Conservation (phyloP, 2,329 filamentous ascomycete species). For the Lachnellula cervina region DNA sequence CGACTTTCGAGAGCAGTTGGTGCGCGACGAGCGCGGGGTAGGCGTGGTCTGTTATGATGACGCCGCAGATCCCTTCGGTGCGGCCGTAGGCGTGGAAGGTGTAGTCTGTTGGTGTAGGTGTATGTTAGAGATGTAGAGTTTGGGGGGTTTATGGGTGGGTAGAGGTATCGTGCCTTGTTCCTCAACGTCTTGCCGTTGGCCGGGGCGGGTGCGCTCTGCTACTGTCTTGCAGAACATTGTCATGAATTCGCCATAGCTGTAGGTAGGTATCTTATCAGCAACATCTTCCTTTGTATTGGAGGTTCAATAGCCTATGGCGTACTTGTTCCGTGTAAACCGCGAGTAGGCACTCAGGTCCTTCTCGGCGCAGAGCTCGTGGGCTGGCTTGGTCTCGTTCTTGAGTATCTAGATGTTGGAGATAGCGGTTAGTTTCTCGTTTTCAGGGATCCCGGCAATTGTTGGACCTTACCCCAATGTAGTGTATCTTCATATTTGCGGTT, state of each 20-base stretch:
- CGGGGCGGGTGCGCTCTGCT: constrained; percentile 77
- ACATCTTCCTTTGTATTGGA: not conserved
- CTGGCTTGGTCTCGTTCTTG: constrained; percentile 72
- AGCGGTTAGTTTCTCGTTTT: constrained; percentile 24
- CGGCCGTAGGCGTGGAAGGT: constrained; percentile 75
- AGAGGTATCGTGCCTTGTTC: constrained; percentile 57
- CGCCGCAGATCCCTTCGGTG: constrained; percentile 68
- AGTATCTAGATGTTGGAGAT: constrained; percentile 56
- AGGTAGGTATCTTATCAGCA: constrained; percentile 9
- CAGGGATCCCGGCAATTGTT: constrained; percentile 17
- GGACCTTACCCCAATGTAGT: constrained; percentile 74
- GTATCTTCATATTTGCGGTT: constrained; percentile 68
- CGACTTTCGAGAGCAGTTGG: constrained; percentile 77
- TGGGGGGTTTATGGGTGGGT: not conserved
- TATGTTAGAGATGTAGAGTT: not conserved
- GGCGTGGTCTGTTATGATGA: constrained; percentile 72
- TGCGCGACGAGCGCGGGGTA: constrained; percentile 79
- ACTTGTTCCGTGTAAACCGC: constrained; percentile 72
- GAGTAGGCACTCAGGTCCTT: constrained; percentile 75
- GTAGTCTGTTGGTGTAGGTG: constrained; percentile 45
- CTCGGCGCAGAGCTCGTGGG: constrained; percentile 70
- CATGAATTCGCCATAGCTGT: constrained; percentile 62
- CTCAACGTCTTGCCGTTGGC: constrained; percentile 79
- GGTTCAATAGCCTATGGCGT: constrained; percentile 24
- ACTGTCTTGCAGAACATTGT: constrained; percentile 81